Evolutionary conservation across 2,329 filamentous ascomycete species (phyloP).

Genomic region (Aspergillus fischeri): DNA sequence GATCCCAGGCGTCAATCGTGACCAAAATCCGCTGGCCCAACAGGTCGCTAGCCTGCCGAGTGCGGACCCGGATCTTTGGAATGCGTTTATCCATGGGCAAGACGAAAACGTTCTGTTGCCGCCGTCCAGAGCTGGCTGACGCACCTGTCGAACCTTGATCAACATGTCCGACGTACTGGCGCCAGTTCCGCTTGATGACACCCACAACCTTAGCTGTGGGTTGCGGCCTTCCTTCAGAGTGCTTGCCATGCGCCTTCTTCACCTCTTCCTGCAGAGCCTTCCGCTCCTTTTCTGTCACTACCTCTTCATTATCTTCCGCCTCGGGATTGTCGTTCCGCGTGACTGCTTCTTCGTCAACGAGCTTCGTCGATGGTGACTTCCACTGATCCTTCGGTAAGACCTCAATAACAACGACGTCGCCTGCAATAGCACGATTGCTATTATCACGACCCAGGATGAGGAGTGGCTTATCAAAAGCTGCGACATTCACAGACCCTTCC

Average conservation of each 20-base stretch:
- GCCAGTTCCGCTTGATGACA: slow-evolving; percentile 92
- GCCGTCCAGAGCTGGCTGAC: slow-evolving; percentile 69
- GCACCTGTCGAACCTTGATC: slow-evolving; percentile 79
- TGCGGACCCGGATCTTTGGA: slow-evolving; percentile 90
- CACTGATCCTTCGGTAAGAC: slow-evolving; percentile 91
- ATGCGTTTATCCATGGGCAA: slow-evolving; percentile 98
- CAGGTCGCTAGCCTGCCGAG: slow-evolving; percentile 82
- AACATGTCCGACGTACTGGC: slow-evolving; percentile 94
- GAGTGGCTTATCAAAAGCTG: slow-evolving; percentile 83
- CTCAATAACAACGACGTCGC: slow-evolving; percentile 89
- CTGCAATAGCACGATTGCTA: slow-evolving; percentile 89
- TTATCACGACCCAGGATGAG: slow-evolving; percentile 89
- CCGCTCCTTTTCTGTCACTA: slow-evolving; percentile 86
- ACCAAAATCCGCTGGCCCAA: slow-evolving; percentile 88
- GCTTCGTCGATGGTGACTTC: slow-evolving; percentile 93
- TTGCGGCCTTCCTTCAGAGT: slow-evolving; percentile 71
- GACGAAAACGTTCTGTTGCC: slow-evolving; percentile 89
- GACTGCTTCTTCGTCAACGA: slow-evolving; percentile 87
- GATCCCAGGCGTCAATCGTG: slow-evolving; percentile 92
- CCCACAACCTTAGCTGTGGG: slow-evolving; percentile 91
- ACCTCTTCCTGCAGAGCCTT: slow-evolving; percentile 88
- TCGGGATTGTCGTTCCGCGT: slow-evolving; percentile 95
- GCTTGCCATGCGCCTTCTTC: slow-evolving; percentile 74
- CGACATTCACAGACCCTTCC: slow-evolving; percentile 85
- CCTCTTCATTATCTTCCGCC: slow-evolving; percentile 64